phyloP scores from a whole-genome alignment of 2,329 filamentous ascomycete genomes.

The Cyclaneusma minus region DNA sequence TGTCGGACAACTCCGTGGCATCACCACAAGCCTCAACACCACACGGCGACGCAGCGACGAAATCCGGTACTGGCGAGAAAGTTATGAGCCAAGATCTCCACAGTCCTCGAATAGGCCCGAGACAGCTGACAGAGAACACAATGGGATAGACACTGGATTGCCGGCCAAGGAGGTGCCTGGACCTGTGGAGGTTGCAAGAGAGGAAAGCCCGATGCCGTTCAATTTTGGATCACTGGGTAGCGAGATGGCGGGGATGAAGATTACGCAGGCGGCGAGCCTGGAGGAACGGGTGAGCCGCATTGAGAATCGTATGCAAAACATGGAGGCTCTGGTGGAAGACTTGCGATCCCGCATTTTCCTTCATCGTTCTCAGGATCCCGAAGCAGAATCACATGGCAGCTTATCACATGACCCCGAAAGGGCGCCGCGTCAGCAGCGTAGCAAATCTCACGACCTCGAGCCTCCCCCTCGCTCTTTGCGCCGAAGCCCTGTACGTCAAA shows the following conservation, averaged over 20 bases:
- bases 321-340: slow-evolving; percentile 32
- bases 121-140: slow-evolving; percentile 18
- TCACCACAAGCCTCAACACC: slow-evolving; percentile 19
- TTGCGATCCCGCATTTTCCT: slow-evolving; percentile 16
- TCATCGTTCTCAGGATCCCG: slow-evolving; percentile 13
- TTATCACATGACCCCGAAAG: too few species aligned
- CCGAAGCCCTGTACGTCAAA: too few species aligned
- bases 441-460: too few species aligned
- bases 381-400: too few species aligned
- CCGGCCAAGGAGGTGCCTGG: slow-evolving; percentile 1
- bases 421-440: too few species aligned
- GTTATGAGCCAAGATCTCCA: slow-evolving; percentile 37
- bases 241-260: slow-evolving; percentile 38
- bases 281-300: slow-evolving; percentile 35
- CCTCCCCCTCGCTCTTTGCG: too few species aligned
- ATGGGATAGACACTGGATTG: slow-evolving; percentile 10
- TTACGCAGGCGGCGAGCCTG: slow-evolving; percentile 36
- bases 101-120: slow-evolving; percentile 31
- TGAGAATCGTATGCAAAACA: slow-evolving; percentile 33
- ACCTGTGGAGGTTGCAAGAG: slow-evolving; percentile 1
- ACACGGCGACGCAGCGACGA: slow-evolving; percentile 43
- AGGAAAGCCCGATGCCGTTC: slow-evolving; percentile 33
- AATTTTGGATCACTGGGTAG: slow-evolving; percentile 33
- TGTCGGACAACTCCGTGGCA: slow-evolving; percentile 34
- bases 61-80: slow-evolving; percentile 48